phyloP scores from a whole-genome alignment of 208 protist genomes.

The Trypanosoma boissoni region DNA sequence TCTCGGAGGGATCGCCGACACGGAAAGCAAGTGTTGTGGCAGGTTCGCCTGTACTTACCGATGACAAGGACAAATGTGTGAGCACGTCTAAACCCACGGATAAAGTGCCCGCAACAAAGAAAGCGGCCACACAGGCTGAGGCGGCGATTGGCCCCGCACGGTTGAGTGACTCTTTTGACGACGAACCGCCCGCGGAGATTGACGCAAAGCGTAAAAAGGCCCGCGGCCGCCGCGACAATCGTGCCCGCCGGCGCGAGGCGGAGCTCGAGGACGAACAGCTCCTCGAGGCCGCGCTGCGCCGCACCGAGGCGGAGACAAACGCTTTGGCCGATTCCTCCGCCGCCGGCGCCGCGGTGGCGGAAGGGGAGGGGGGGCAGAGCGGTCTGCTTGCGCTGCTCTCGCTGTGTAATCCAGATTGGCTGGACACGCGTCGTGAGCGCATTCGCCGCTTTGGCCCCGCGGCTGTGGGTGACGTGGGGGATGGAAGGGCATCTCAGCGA shows the following conservation, averaged over 20 bases:
- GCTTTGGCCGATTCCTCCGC: background rate
- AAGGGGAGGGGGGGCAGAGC: conserved; percentile 8
- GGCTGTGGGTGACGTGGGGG: conserved; percentile 81
- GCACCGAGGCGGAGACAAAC: conserved; percentile 19
- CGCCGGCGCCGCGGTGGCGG: background rate
- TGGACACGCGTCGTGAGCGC: conserved; percentile 71
- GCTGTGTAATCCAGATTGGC: conserved; percentile 48
- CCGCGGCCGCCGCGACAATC: conserved; percentile 31
- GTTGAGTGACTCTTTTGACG: background rate
- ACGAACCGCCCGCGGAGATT: background rate
- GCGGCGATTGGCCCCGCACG: conserved; percentile 1
- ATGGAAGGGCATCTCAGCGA: conserved; percentile 46
- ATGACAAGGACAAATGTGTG: no score
- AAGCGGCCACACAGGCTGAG: background rate
- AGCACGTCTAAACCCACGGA: no score
- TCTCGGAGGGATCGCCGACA: no score
- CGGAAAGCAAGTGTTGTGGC: no score
- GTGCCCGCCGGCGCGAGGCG: conserved; percentile 30
- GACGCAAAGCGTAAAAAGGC: conserved; percentile 25
- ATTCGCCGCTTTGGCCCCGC: conserved; percentile 67
- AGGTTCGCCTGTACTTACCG: no score
- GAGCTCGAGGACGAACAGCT: conserved; percentile 71
- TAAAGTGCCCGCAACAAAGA: conserved; percentile 13
- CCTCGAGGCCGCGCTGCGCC: conserved; percentile 54
- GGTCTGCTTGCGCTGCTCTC: conserved; percentile 48